These are phyloP conservation scores for Vitis rotundifolia DNA, from an alignment of 164 flowering plant species.

Conservation along the genomic window DNA sequence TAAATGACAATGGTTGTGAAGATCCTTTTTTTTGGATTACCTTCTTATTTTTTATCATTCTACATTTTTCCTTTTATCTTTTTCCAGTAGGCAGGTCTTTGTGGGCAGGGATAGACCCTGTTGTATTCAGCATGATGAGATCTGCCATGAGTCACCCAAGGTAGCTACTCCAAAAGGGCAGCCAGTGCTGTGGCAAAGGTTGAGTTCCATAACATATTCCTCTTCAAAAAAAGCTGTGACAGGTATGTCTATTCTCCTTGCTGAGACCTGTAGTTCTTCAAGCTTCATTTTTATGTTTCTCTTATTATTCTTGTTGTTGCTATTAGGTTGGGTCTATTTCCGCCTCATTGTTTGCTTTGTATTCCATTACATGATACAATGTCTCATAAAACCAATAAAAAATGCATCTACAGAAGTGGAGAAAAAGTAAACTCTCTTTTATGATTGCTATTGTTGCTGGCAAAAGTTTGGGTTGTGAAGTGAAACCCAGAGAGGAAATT, in stretches of 20 bases:
- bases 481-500: no score
- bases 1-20: neutral
- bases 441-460: no score
- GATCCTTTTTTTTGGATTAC: neutral
- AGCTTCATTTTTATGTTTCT: no score
- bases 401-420: no score
- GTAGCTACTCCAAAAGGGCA: neutral
- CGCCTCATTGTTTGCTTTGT: no score
- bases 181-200: neutral
- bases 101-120: neutral
- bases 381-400: no score
- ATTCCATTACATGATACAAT: no score
- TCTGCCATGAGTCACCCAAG: neutral
- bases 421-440: no score
- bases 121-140: neutral
- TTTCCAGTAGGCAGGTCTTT: neutral
- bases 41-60: neutral
- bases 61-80: neutral
- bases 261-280: neutral
- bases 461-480: no score
- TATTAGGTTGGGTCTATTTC: no score
- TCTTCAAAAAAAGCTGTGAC: neutral
- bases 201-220: neutral
- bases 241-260: neutral
- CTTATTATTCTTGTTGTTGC: no score